Conservation (phyloP, 2,329 filamentous ascomycete species). For the Annulohypoxylon truncatum region DNA sequence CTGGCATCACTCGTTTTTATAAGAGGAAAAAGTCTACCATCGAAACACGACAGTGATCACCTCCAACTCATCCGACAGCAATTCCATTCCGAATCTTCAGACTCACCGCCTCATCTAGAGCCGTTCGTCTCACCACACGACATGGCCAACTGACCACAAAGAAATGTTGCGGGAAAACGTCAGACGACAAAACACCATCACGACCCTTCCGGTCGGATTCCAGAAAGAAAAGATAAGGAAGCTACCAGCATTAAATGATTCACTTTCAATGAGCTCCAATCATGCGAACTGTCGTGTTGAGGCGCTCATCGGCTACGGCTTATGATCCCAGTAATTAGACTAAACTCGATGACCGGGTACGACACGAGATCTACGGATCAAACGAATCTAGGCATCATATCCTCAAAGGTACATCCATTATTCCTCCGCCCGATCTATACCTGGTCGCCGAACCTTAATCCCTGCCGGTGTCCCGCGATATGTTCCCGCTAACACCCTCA, state of each 20-base stretch:
- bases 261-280: not conserved
- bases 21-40: not conserved
- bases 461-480: not conserved
- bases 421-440: not conserved
- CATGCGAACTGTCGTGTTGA: not conserved
- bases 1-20: not conserved
- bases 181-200: constrained; percentile 5
- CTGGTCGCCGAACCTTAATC: not conserved
- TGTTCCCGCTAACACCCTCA: not conserved
- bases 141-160: constrained; percentile 16
- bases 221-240: not conserved
- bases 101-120: constrained; percentile 22
- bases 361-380: constrained; percentile 9
- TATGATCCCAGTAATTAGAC: constrained; percentile 11
- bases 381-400: not conserved
- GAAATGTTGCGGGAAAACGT: constrained; percentile 1
- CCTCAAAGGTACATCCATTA: not conserved
- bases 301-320: constrained; percentile 14
- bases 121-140: constrained; percentile 21
- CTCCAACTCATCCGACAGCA: not conserved
- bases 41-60: not conserved
- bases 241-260: constrained; percentile 1
- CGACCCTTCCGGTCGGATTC: not conserved
- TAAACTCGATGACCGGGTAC: constrained; percentile 1
- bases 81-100: constrained; percentile 6